phyloP scores from a whole-genome alignment of 2,329 filamentous ascomycete genomes.

The Sclerotinia nivalis region DNA sequence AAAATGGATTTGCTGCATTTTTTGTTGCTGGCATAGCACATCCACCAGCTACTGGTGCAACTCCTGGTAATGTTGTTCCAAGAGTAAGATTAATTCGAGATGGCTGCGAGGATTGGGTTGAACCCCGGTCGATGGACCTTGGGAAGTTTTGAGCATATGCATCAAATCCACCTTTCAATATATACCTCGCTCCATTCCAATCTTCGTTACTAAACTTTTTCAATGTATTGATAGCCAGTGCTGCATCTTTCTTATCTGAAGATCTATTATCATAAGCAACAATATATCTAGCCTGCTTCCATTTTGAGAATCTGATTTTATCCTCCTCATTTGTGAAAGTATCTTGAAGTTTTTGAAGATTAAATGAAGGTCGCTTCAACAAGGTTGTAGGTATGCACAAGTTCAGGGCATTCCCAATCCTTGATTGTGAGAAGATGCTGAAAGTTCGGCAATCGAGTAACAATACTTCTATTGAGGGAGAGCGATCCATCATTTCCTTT shows the following conservation, averaged over 20 bases:
- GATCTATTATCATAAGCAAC: slow-evolving; percentile 86
- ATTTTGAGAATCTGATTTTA: slow-evolving; percentile 71
- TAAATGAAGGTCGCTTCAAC: slow-evolving; percentile 87
- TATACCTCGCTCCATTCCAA: slow-evolving; percentile 70
- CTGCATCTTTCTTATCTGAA: slow-evolving; percentile 75
- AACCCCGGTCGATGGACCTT: slow-evolving; percentile 58
- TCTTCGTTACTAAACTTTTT: slow-evolving; percentile 90
- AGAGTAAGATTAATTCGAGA: slow-evolving; percentile 53
- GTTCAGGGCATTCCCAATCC: slow-evolving; percentile 80
- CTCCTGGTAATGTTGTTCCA: slow-evolving; percentile 48
- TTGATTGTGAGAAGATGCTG: slow-evolving; percentile 74
- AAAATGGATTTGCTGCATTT: slow-evolving; percentile 81
- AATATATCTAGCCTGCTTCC: slow-evolving; percentile 73
- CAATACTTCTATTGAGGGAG: slow-evolving; percentile 49
- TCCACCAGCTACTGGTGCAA: slow-evolving; percentile 83
- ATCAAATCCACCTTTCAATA: slow-evolving; percentile 80
- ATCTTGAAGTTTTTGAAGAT: slow-evolving; percentile 80
- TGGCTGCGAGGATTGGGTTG: slow-evolving; percentile 41
- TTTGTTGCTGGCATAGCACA: slow-evolving; percentile 74
- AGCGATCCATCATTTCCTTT: slow-evolving; percentile 54
- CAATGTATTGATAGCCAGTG: slow-evolving; percentile 79
- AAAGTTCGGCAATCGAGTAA: slow-evolving; percentile 85
- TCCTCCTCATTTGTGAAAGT: slow-evolving; percentile 77
- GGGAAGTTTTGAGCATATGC: slow-evolving; percentile 70
- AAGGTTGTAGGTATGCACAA: slow-evolving; percentile 94